Evolutionary conservation across 2,329 filamentous ascomycete species (phyloP), one percentile per base, ranked within the genome.

Genomic region (Fusarium agapanthi): DNA sequence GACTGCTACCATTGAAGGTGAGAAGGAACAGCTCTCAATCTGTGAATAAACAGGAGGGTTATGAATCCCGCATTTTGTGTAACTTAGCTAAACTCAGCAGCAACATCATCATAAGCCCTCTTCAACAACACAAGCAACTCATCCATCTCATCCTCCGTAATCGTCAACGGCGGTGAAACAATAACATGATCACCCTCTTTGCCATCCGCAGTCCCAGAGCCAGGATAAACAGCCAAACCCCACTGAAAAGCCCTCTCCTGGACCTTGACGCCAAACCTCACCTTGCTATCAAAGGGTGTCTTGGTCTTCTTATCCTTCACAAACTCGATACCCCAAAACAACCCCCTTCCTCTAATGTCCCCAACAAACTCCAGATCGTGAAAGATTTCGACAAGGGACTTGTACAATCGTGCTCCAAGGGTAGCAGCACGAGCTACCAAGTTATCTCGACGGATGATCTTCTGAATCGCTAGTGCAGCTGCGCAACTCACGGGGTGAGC

Each of bases 131-230:
- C 37, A 44, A 74, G 5, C 50, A 74, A 12, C 6, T 37, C 6
- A 40, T 72, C 61, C 56, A 79, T 59, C 55, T 79, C 73, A 13
- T 70, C 70, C 7, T 76, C 72, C 3, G 85, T 88, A 28, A 91
- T 84, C 48, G 88, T 93, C 80, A 90, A 94, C 2, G 92, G 86
- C 10, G 93, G 93, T 3, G 91, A 88, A 16, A 95, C 76, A 32
- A 95, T 85, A 35, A 94, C 83, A 78, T 93, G 91, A 77, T 95
- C 92, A 10, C 92, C 92, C 4, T 77, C 76, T 6, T 87, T 84
- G 48, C 93, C 86, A 72, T 86, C 90, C 0, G 84, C 88, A 0
- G 89, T 89, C 3, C 91, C 91, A 1, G 83, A 82, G 0, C 90
- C 91, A 3, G 89, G 89, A 77, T 93, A 94, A 6, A 93, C 77